Percentiles rank a stretch among this genome's conserved stretches.
Conservation (phyloP, 768 basidiomycete genomes). For the Mycena amicta region DNA sequence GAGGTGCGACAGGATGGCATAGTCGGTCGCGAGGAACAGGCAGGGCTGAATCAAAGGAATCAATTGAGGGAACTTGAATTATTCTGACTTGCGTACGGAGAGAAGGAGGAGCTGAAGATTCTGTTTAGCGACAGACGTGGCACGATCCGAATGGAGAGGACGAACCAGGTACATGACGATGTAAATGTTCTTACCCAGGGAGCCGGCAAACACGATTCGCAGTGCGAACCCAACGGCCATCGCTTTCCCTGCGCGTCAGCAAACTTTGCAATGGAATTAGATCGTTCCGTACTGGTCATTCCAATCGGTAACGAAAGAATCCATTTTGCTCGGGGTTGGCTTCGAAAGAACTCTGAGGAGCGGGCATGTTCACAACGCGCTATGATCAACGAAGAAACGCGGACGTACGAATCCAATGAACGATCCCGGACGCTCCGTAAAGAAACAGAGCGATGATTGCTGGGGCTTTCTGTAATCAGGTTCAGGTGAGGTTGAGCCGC, state of each 20-base stretch:
- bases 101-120: slow-evolving; percentile 15
- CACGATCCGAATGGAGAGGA: not conserved
- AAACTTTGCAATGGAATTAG: not conserved
- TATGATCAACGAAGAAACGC: not conserved
- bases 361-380: not conserved
- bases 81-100: not conserved
- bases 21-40: slow-evolving; percentile 57
- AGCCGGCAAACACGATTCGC: slow-evolving; percentile 4
- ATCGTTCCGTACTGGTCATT: slow-evolving; percentile 17
- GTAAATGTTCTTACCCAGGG: slow-evolving; percentile 6
- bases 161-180: slow-evolving; percentile 14
- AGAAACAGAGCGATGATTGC: slow-evolving; percentile 9
- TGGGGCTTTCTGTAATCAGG: slow-evolving; percentile 14
- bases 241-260: not conserved
- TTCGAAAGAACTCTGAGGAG: too few species aligned
- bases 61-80: not conserved
- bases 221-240: slow-evolving; percentile 10
- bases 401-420: slow-evolving; percentile 21
- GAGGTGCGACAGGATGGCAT: slow-evolving; percentile 53
- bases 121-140: not conserved
- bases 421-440: slow-evolving; percentile 8
- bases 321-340: not conserved
- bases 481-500: not conserved
- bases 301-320: slow-evolving; percentile 20
- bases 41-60: slow-evolving; percentile 44